These are phyloP conservation scores for Hyaloscypha finlandica DNA, from an alignment of 495 filamentous ascomycete genomes.

Conservation along the genomic window DNA sequence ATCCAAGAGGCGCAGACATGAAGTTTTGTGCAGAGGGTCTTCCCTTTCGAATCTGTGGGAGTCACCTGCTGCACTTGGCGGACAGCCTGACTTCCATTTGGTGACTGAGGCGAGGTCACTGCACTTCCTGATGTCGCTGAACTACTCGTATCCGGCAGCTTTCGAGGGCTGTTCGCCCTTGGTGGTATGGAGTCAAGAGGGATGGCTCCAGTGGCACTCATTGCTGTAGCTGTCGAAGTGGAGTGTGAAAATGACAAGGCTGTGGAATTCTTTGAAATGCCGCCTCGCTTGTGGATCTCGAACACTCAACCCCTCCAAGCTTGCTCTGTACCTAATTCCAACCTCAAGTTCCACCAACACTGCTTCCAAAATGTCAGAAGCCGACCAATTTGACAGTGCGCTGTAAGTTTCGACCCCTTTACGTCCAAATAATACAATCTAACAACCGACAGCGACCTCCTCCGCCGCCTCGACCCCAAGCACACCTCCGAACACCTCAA, in stretches of 20 bases:
- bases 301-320: constrained; percentile 25
- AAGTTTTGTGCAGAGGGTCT: background rate
- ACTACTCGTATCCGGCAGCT: background rate
- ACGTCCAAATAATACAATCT: constrained; percentile 9
- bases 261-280: background rate
- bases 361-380: constrained; percentile 26
- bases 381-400: constrained; percentile 74
- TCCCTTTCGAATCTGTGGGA: background rate
- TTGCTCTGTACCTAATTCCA: constrained; percentile 8
- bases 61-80: background rate
- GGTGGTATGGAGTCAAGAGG: background rate
- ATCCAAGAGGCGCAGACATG: background rate
- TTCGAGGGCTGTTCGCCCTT: background rate
- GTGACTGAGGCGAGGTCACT: background rate
- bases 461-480: constrained; percentile 94
- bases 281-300: constrained; percentile 20
- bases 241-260: background rate
- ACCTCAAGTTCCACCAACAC: constrained; percentile 12
- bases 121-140: background rate
- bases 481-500: constrained; percentile 83
- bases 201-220: background rate
- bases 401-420: constrained; percentile 57
- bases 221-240: background rate
- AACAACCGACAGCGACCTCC: constrained; percentile 74
- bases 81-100: background rate